Conservation (phyloP, 208 protist genomes). For the Leishmania turanica region DNA sequence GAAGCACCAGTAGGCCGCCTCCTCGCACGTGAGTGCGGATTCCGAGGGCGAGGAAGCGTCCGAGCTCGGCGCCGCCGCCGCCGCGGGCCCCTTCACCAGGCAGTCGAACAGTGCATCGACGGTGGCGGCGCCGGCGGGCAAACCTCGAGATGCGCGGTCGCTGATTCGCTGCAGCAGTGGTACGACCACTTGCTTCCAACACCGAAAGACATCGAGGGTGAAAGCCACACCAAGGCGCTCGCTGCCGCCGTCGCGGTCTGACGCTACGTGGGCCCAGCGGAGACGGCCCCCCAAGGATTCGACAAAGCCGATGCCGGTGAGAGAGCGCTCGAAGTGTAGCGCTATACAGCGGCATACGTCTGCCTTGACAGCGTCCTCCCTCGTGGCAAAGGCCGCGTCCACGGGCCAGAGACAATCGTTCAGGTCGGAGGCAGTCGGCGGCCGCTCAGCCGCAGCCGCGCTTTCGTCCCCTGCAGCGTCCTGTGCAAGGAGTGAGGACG, state of each 20-base stretch:
- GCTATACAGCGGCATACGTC: conserved; percentile 36
- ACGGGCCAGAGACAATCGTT: conserved; percentile 2
- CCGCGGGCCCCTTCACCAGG: not conserved
- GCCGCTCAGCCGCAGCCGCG: not conserved
- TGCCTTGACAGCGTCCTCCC: conserved; percentile 32
- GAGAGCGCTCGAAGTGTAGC: conserved; percentile 15
- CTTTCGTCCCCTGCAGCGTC: not conserved
- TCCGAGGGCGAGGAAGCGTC: not conserved
- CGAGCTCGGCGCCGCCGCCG: not conserved
- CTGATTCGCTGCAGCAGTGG: conserved; percentile 18
- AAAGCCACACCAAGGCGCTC: conserved; percentile 30
- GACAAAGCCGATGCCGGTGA: conserved; percentile 10
- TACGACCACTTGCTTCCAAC: conserved; percentile 13
- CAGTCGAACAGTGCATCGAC: conserved; percentile 8
- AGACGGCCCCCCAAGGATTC: conserved; percentile 7
- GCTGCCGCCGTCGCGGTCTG: not conserved
- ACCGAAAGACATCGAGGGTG: conserved; percentile 18
- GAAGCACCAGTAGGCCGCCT: conserved; percentile 26
- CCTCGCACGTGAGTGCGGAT: not conserved
- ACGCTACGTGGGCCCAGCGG: conserved; percentile 14
- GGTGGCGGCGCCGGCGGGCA: not conserved
- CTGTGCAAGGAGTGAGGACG: not conserved
- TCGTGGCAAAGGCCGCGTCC: conserved; percentile 14
- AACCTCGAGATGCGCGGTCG: not conserved
- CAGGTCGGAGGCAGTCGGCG: not conserved